A percentile compares a stretch with the other conserved stretches of the same genome.
Evolutionary conservation across 495 filamentous ascomycete genomes (phyloP).

Genomic region (Hyaloscypha hepaticicola): DNA sequence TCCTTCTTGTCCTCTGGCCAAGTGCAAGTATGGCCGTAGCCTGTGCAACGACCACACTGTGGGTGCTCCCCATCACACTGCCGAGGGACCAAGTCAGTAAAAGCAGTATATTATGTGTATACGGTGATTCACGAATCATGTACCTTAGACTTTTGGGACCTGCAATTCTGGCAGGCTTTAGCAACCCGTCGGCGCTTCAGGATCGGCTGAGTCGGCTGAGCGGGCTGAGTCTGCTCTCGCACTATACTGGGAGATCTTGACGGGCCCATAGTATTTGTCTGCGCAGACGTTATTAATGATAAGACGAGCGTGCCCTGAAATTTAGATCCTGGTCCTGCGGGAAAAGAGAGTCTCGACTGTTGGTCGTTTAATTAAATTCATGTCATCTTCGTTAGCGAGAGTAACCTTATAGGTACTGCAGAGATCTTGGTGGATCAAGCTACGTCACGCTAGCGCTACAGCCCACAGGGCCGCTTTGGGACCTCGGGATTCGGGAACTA

Average conservation of each 20-base stretch:
- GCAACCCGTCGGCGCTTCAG: conserved; percentile 33
- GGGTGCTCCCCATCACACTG: conserved; percentile 35
- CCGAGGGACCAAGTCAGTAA: conserved; percentile 4
- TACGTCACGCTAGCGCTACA: no score
- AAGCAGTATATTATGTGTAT: not conserved
- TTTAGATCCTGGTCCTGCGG: no score
- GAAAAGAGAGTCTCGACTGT: no score
- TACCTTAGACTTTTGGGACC: conserved; percentile 34
- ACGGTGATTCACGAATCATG: not conserved
- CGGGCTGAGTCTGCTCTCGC: not conserved
- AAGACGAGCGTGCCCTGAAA: no score
- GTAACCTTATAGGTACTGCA: no score
- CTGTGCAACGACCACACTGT: conserved; percentile 31
- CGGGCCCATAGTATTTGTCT: no score
- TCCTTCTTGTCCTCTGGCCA: conserved; percentile 21
- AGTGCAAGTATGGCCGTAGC: conserved; percentile 31
- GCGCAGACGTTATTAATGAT: no score
- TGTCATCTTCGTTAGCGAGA: no score
- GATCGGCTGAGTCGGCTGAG: not conserved
- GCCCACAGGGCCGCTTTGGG: no score
- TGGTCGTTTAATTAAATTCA: no score
- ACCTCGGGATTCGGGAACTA: no score
- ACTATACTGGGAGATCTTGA: not conserved
- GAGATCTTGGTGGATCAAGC: no score
- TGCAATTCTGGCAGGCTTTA: conserved; percentile 32